Conservation (phyloP, 441 rosid species). For the Biscutella laevigata region DNA sequence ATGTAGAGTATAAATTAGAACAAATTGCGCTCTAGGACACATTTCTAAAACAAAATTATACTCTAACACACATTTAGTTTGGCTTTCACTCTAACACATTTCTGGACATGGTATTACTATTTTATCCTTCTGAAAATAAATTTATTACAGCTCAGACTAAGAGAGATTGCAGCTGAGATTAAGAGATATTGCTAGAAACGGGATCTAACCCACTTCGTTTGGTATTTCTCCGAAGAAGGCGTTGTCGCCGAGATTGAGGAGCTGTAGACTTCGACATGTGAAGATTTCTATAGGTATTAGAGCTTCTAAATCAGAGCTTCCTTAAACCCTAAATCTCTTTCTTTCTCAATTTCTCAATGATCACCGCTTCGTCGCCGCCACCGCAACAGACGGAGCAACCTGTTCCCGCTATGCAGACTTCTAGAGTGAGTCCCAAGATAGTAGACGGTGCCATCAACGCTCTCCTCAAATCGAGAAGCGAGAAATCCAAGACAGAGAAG, state of each 20-base stretch:
- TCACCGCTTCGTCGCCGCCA: constrained; percentile 13
- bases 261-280: constrained; percentile 59
- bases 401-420: not conserved
- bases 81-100: no score
- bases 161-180: constrained; percentile 82
- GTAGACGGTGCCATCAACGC: constrained; percentile 43
- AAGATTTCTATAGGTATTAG: constrained; percentile 65
- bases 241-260: constrained; percentile 65
- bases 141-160: no score
- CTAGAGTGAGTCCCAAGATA: constrained; percentile 29
- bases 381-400: constrained; percentile 12
- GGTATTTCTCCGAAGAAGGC: constrained; percentile 31
- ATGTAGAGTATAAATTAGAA: no score
- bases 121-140: no score
- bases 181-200: constrained; percentile 63
- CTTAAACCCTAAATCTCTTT: constrained; percentile 1
- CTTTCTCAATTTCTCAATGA: not conserved
- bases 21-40: no score
- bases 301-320: not conserved
- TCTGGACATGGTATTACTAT: no score
- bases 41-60: no score
- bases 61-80: no score
- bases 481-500: constrained; percentile 42
- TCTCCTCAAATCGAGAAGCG: constrained; percentile 53
- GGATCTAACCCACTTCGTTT: constrained; percentile 48